Base-by-base conservation (phyloP, 148 eudicot genomes). In the Fagopyrum homotropicum region DNA sequence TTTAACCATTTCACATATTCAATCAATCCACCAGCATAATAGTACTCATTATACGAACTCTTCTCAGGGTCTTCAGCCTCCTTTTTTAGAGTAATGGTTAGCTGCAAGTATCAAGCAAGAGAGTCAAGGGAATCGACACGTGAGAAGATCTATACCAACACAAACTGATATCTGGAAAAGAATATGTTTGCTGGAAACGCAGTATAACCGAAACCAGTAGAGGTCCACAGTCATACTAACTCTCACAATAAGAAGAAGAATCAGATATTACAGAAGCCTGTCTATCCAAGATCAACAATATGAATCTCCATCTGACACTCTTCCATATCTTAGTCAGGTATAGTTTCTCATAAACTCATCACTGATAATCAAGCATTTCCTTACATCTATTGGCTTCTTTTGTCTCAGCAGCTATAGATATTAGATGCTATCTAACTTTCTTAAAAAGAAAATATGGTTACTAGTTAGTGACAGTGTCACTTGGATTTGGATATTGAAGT, bases 1-100 rank as follows among this genome's bases (percentile, higher is more conserved):
- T 95, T 95, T 76, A 95, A 88, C 99, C 99, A 95, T 77, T 80
- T 92, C 81, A 95, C 99, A 80, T 95, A 95, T 72, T 95, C 99
- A 60, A 84, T 78, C 68, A 95, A 80, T 35, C 97, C 99, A 76
- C 99, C 99, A 79, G 99, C 97, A 85, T 84, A 95, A 81, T 73
- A 87, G 82, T 88, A 95, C 81, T 90, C 91, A 76, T 78, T 86
- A 77, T 80, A 71, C 77, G 80, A 80, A 57, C 59, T 80, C 79
- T 86, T 86, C 83, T 87, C 97, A 19, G 86, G 85, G 64, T 92
- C 89, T 56, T 76, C 81, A 79, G 80, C 84, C 82, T 92, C 92
- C 80, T 89, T 90, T 80, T 80, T 80, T 30, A 95, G 89, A 35
- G 82, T 81, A 77, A 95, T 89, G 6, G 90, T 87, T 64, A 95